Conservation (phyloP, 345 rosid genomes). For the Hypericum perforatum region DNA sequence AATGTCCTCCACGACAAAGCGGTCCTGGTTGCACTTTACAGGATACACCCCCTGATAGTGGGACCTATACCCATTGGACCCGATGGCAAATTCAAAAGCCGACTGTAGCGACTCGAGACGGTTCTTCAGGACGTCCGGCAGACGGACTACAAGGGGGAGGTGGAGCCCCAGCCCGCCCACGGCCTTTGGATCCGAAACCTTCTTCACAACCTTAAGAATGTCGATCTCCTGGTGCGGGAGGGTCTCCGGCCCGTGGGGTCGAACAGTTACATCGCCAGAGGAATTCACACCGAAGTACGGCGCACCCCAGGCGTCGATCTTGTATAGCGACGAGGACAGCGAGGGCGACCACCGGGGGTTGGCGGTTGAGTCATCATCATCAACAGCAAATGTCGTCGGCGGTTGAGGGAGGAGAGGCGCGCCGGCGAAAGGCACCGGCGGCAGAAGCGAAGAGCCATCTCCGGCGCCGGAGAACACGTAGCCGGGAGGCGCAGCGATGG, state of each 20-base stretch:
- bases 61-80: constrained; percentile 42
- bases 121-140: constrained; percentile 81
- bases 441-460: constrained; percentile 34
- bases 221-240: constrained; percentile 81
- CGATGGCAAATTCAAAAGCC: constrained; percentile 62
- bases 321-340: constrained; percentile 58
- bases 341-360: constrained; percentile 54
- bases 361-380: constrained; percentile 12
- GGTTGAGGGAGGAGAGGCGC: constrained; percentile 18
- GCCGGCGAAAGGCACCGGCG: constrained; percentile 24
- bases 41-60: constrained; percentile 92
- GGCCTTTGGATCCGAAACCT: constrained; percentile 66
- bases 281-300: constrained; percentile 72
- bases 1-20: constrained; percentile 77
- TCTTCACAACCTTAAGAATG: constrained; percentile 62
- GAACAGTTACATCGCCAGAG: constrained; percentile 63
- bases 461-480: constrained; percentile 40
- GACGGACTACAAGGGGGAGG: constrained; percentile 63
- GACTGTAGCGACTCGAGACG: constrained; percentile 72
- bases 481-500: constrained; percentile 46
- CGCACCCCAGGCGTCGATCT: constrained; percentile 73
- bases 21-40: constrained; percentile 92
- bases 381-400: constrained; percentile 11
- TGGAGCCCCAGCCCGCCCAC: constrained; percentile 73
- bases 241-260: constrained; percentile 52